These are phyloP conservation scores for Salix caprea DNA, from an alignment of 345 rosid species.

Conservation along the genomic window DNA sequence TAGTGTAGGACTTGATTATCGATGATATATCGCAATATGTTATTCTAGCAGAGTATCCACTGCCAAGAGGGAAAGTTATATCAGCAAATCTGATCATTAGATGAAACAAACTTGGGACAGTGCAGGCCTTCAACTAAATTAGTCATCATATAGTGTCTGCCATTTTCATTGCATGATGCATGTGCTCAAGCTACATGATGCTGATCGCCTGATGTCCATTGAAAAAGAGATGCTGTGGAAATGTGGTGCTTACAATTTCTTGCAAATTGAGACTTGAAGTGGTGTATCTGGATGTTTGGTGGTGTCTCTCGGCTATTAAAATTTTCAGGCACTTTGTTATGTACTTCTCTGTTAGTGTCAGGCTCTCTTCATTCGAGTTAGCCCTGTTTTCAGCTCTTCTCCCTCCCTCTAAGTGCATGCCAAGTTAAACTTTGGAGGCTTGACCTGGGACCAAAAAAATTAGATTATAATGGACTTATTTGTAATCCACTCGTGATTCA, in stretches of 20 bases:
- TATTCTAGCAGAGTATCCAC: background rate
- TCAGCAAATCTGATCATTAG: background rate
- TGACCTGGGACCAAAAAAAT: too few species aligned
- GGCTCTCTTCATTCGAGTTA: background rate
- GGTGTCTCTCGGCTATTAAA: too few species aligned
- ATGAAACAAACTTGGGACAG: background rate
- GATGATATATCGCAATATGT: background rate
- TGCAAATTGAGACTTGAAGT: too few species aligned
- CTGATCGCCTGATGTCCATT: background rate
- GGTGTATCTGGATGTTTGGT: too few species aligned
- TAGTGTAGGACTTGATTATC: conserved; percentile 2
- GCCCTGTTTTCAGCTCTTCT: background rate
- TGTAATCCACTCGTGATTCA: too few species aligned
- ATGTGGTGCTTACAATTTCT: background rate
- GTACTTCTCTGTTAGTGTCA: too few species aligned
- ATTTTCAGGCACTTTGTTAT: too few species aligned
- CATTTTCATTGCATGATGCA: background rate
- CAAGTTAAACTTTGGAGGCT: too few species aligned
- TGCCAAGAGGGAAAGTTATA: background rate
- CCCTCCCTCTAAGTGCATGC: background rate
- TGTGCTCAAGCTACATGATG: background rate
- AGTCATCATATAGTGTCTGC: background rate
- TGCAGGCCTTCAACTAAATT: background rate
- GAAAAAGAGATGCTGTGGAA: background rate
- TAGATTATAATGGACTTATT: background rate